A percentile compares a stretch with the other conserved stretches of the same genome.
Conservation (phyloP, 805 yeast genomes). For the Hanseniaspora jakobsenii region DNA sequence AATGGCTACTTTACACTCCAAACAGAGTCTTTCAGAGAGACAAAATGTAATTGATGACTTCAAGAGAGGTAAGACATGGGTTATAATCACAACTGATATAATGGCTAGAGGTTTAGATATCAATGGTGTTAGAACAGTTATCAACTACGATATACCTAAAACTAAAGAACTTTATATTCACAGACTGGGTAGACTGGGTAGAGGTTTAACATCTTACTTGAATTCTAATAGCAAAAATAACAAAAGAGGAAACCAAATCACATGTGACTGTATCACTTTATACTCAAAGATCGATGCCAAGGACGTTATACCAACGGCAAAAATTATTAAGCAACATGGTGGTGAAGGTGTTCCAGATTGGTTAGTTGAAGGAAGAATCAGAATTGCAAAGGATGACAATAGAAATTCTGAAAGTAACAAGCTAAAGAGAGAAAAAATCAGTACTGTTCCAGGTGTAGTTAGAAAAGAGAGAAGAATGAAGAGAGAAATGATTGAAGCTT, state of each 20-base stretch:
- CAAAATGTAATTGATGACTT: constrained; percentile 73
- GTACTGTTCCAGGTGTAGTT: constrained; percentile 68
- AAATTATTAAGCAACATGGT: constrained; percentile 93
- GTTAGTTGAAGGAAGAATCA: constrained; percentile 44
- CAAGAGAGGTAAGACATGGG: constrained; percentile 88
- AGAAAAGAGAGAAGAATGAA: constrained; percentile 51
- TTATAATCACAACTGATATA: constrained; percentile 90
- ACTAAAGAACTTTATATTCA: constrained; percentile 92
- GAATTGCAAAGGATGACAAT: constrained; percentile 4
- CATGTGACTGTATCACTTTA: constrained; percentile 80
- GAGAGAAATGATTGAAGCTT: constrained; percentile 62
- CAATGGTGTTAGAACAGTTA: constrained; percentile 86
- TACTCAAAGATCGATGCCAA: constrained; percentile 80
- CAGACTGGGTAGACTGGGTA: constrained; percentile 96
- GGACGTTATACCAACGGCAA: constrained; percentile 70
- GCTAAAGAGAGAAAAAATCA: constrained; percentile 58
- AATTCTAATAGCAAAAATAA: not conserved
- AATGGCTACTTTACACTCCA: constrained; percentile 93
- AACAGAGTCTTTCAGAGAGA: constrained; percentile 79
- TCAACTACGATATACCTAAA: constrained; percentile 92
- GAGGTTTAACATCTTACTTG: constrained; percentile 30
- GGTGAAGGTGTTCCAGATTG: constrained; percentile 52
- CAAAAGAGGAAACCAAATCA: constrained; percentile 45
- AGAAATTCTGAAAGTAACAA: constrained; percentile 49
- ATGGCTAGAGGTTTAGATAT: constrained; percentile 94